Base-by-base conservation (phyloP, 2,329 filamentous ascomycete species). In the Sarocladium brachiariae region DNA sequence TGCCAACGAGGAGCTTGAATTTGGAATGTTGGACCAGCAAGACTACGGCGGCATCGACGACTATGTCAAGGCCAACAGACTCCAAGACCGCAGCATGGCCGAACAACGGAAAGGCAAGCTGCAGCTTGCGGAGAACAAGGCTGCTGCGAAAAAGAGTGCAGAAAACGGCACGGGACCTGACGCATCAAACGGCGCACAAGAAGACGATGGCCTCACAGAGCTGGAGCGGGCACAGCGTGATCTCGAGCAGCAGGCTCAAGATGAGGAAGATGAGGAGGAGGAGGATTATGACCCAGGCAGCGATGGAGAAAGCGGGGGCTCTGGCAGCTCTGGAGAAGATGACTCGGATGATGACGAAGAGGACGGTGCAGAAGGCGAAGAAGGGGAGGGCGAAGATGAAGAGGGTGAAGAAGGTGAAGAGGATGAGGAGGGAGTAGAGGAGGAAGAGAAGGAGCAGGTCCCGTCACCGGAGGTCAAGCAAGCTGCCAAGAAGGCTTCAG, bases 81-180 rank as follows among this genome's bases (percentile, higher is more conserved):
- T 87, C 23, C 79, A 84, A 54, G 82, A 87, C 59, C 71, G 80
- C 53, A 86, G 83, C 59, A 81, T 87, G 80, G 83, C 82, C 0
- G 83, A 86, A 60, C 76, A 80, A 60, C 68, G 83, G 49, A 82
- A 82, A 59, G 83, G 80, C 2, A 86, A 84, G 72, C 69, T 76
- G 24, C 72, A 83, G 61, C 63, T 84, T 49, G 75, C 76, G 2
- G 80, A 84, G 60, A 84, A 84, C 56, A 70, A 74, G 57, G 70
- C 65, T 31, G 70, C 65, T 31, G 62, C 65, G 39, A 77, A 75
- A 60, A 73, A 73, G 60, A 68, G 57, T 4, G 64, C 64, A 0
- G 37, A 50, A 21, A 27, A 50, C 14, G 69, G 70, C 13, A 74
- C 65, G 0, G 69, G 62, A 11, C 70, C 62, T 2, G 67, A 65